These are phyloP conservation scores for Sarocladium brachiariae DNA, from an alignment of 2,329 filamentous ascomycete species.

Conservation along the genomic window DNA sequence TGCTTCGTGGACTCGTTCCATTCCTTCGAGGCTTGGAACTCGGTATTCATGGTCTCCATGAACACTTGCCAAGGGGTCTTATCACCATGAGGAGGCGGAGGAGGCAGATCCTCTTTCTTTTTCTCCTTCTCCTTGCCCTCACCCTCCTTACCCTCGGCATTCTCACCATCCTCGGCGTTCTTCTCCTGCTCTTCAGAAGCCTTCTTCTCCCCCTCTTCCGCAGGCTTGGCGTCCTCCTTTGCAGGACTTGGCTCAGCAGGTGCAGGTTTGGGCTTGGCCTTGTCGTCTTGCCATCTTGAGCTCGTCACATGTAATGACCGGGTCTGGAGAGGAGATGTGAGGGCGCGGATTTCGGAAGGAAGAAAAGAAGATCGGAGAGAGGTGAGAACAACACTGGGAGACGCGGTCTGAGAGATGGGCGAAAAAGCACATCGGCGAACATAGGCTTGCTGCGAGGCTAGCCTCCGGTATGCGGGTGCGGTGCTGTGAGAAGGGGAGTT, in stretches of 20 bases:
- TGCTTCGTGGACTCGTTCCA: constrained; percentile 99
- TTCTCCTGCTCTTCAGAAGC: constrained; percentile 26
- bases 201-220: constrained; percentile 21
- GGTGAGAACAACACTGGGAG: constrained; percentile 24
- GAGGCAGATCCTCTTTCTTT: constrained; percentile 64
- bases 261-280: constrained; percentile 21
- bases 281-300: constrained; percentile 24
- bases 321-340: constrained; percentile 23
- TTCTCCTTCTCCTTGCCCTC: constrained; percentile 45
- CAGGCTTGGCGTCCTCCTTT: constrained; percentile 37
- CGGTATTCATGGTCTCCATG: constrained; percentile 86
- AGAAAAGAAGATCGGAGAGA: constrained; percentile 40
- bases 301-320: constrained; percentile 27
- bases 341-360: constrained; percentile 23
- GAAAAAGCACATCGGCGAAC: constrained; percentile 18
- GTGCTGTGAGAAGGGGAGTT: constrained; percentile 29
- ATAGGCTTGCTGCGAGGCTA: constrained; percentile 31
- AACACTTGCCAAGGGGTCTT: constrained; percentile 99
- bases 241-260: constrained; percentile 32
- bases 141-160: constrained; percentile 37
- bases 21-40: constrained; percentile 96
- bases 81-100: constrained; percentile 93
- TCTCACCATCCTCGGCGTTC: constrained; percentile 34
- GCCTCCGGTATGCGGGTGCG: constrained; percentile 41
- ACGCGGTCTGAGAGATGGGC: constrained; percentile 20